Percentiles rank a stretch among this genome's conserved stretches.
Conservation (phyloP, 345 rosid genomes). For the Eutrema heterophyllum region DNA sequence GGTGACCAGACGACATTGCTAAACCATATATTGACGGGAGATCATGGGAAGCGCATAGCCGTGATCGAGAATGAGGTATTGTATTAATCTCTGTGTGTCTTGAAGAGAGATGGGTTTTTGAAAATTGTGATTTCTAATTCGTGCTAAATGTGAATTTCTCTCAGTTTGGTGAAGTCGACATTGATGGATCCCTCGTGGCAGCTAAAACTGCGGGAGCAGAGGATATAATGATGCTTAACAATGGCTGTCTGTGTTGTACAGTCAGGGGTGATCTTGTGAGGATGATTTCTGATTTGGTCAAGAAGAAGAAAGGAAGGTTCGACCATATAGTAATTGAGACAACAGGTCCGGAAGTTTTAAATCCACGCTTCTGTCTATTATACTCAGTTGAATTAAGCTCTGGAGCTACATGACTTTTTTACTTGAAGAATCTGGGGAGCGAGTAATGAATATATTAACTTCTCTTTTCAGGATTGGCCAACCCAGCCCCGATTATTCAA, state of each 20-base stretch:
- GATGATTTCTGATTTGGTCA: conserved; percentile 82
- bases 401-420: not conserved
- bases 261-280: conserved; percentile 98
- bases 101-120: not conserved
- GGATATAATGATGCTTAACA: conserved; percentile 86
- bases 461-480: conserved; percentile 73
- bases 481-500: conserved; percentile 96
- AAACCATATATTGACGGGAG: conserved; percentile 85
- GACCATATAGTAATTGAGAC: conserved; percentile 95
- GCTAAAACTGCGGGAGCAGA: conserved; percentile 82
- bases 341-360: conserved; percentile 50
- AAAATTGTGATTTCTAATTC: not conserved
- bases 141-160: conserved; percentile 23
- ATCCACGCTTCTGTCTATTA: not conserved
- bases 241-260: conserved; percentile 96
- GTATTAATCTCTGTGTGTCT: not conserved
- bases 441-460: not conserved
- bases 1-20: conserved; percentile 74
- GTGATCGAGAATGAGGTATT: conserved; percentile 95
- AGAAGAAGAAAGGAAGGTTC: conserved; percentile 68
- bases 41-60: conserved; percentile 91
- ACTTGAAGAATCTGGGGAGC: not conserved
- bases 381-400: not conserved
- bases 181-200: conserved; percentile 92
- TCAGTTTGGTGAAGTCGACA: conserved; percentile 94